Conservation (phyloP, 257 asterid genomes). For the Cordia subcordata region DNA sequence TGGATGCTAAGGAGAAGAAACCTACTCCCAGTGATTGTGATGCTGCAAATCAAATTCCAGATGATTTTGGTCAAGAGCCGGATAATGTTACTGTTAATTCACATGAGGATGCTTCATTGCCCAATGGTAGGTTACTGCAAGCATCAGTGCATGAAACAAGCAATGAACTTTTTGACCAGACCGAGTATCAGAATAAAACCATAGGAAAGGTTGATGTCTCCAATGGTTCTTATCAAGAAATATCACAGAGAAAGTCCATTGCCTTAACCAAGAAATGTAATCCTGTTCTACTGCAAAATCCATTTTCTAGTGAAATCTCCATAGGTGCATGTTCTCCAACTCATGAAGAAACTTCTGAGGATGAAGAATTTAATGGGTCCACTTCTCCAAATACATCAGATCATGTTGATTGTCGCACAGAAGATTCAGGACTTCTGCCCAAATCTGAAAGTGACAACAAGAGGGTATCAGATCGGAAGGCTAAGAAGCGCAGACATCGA, state of each 20-base stretch:
- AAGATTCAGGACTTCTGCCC: slow-evolving; percentile 35
- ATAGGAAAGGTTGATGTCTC: slow-evolving; percentile 20
- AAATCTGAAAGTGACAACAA: slow-evolving; percentile 47
- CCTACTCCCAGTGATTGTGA: slow-evolving; percentile 23
- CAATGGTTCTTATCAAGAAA: slow-evolving; percentile 11
- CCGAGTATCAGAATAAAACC: slow-evolving; percentile 27
- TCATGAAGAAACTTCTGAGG: slow-evolving; percentile 35
- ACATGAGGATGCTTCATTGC: slow-evolving; percentile 29
- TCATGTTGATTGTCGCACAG: slow-evolving; percentile 41
- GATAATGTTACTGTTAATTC: slow-evolving; percentile 38
- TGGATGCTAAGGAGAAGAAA: slow-evolving; percentile 21
- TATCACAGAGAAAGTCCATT: slow-evolving; percentile 8
- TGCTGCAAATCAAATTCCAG: slow-evolving; percentile 23
- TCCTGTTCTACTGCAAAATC: slow-evolving; percentile 12
- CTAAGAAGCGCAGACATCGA: slow-evolving; percentile 71
- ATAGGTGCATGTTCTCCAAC: slow-evolving; percentile 35
- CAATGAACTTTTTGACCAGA: slow-evolving; percentile 33
- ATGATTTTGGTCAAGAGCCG: slow-evolving; percentile 31
- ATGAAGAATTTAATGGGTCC: slow-evolving; percentile 49
- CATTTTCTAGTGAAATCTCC: slow-evolving; percentile 27
- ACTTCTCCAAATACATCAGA: slow-evolving; percentile 39
- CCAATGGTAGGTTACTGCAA: slow-evolving; percentile 35
- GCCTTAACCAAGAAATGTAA: slow-evolving; percentile 6
- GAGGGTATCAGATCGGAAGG: slow-evolving; percentile 44
- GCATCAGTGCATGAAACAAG: slow-evolving; percentile 25